Evolutionary conservation across 208 protist genomes (phyloP), one percentile per base, ranked within the genome.

Genomic region (Spongospora subterranea): DNA sequence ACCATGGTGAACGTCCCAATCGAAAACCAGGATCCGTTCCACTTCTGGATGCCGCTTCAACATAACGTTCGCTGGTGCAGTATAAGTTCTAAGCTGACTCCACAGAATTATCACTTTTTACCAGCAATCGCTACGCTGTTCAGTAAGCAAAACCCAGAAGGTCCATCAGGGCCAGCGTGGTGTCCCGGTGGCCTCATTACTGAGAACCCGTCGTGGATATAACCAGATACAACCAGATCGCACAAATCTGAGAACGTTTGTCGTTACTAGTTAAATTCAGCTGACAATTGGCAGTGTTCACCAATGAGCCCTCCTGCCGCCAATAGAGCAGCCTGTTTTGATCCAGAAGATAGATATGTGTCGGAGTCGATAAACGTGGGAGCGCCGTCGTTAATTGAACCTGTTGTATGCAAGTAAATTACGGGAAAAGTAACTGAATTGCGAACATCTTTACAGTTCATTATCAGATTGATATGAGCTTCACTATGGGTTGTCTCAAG

Each of bases 1-100:
- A 88, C 97, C 96, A 94, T 98, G 97, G 71, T 98, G 97, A 11
- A 93, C 91, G 71, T 98, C 97, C 97, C 96, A 98, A 93, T 98
- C 97, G 46, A 98, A 35, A 46, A 98, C 97, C 0, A 98, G 88
- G 32, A 97, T 94, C 0, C 94, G 94, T 94, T 46, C n/a, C 32
- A 88, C 0, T 0, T 39, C 6, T 20, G 90, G 11, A 53, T 92
- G 39, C 1, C 53, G n/a, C 38, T 92, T 54, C 17, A 29, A 32
- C 20, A 88, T 88, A 29, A 17, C 60, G 6, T 64, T 64, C n/a
- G 88, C 88, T 89, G 35, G 1, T 17, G 29, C n/a, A 6, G 1
- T 20, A 89, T 32, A 35, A 29, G n/a, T 32, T 89, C 17, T 65
- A 89, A 35, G n/a, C 46, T 43, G 38, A n/a, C 38, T 6, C 54